These are phyloP conservation scores for Umbellularia californica DNA, from an alignment of 164 flowering plant species.

Conservation along the genomic window DNA sequence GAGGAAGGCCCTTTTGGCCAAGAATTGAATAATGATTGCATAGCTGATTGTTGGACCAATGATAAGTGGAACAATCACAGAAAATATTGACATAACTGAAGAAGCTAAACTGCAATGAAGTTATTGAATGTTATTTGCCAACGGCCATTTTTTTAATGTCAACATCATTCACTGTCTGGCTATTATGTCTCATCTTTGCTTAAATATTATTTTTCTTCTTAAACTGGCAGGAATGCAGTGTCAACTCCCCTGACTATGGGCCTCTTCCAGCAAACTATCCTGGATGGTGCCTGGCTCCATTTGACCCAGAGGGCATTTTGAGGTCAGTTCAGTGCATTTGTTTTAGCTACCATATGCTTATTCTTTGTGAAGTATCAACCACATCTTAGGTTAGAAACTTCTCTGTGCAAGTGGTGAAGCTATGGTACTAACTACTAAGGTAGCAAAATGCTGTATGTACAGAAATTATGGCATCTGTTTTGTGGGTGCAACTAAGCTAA, in stretches of 20 bases:
- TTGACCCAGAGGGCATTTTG: conserved; percentile 80
- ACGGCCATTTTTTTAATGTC: not conserved
- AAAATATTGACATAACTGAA: too few species aligned
- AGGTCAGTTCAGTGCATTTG: conserved; percentile 33
- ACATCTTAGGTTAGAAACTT: not conserved
- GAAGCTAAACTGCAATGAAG: too few species aligned
- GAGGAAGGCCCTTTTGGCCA: too few species aligned
- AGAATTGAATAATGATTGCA: too few species aligned
- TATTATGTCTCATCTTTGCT: too few species aligned
- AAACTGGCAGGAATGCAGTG: conserved; percentile 61
- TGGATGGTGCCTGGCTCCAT: conserved; percentile 86
- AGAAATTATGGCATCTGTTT: too few species aligned
- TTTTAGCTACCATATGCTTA: not conserved
- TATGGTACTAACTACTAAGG: too few species aligned
- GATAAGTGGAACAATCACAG: too few species aligned
- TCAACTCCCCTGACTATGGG: conserved; percentile 85
- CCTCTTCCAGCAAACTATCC: conserved; percentile 67
- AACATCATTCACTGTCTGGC: not conserved
- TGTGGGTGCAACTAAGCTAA: too few species aligned
- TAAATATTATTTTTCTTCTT: not conserved
- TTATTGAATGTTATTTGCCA: not conserved
- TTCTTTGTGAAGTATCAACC: not conserved
- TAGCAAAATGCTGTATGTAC: too few species aligned
- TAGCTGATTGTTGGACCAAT: too few species aligned
- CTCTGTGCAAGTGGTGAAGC: not conserved